phyloP scores from a whole-genome alignment of 345 rosid species.

The Eucalyptus coolabah region DNA sequence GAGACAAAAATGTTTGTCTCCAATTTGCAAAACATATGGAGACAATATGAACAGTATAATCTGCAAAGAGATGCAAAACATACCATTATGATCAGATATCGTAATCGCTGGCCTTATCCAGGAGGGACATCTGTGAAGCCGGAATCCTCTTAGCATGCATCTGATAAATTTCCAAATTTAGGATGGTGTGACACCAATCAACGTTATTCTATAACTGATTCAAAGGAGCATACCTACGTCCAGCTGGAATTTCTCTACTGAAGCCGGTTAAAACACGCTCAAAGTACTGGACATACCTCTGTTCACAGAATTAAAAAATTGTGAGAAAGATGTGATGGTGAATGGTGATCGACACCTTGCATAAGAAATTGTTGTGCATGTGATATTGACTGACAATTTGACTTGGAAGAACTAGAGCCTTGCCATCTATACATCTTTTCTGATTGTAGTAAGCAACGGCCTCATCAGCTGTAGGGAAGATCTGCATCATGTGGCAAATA shows the following conservation, averaged over 20 bases:
- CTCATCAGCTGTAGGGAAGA: slow-evolving; percentile 86
- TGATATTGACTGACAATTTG: slow-evolving; percentile 59
- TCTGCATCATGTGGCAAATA: slow-evolving; percentile 27
- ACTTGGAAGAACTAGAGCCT: slow-evolving; percentile 92
- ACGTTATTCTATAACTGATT: neutral
- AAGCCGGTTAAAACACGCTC: slow-evolving; percentile 39
- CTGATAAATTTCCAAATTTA: slow-evolving; percentile 17
- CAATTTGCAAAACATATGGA: neutral
- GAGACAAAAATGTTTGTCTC: neutral
- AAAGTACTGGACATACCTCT: slow-evolving; percentile 86
- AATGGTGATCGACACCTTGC: neutral
- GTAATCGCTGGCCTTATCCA: slow-evolving; percentile 92
- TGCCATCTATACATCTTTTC: slow-evolving; percentile 85
- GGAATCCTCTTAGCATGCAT: slow-evolving; percentile 93
- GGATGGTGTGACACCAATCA: neutral
- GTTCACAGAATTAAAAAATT: neutral
- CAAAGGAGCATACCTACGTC: slow-evolving; percentile 46
- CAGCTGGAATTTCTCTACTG: slow-evolving; percentile 58
- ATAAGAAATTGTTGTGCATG: neutral
- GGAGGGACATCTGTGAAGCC: slow-evolving; percentile 80
- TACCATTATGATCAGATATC: slow-evolving; percentile 72
- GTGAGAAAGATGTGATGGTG: neutral
- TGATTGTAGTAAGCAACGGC: slow-evolving; percentile 81
- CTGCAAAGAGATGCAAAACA: neutral
- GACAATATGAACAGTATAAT: neutral